Evolutionary conservation across 2,329 filamentous ascomycete genomes (phyloP), one percentile per base, ranked within the genome.

Genomic region (Trichoderma pleuroti): DNA sequence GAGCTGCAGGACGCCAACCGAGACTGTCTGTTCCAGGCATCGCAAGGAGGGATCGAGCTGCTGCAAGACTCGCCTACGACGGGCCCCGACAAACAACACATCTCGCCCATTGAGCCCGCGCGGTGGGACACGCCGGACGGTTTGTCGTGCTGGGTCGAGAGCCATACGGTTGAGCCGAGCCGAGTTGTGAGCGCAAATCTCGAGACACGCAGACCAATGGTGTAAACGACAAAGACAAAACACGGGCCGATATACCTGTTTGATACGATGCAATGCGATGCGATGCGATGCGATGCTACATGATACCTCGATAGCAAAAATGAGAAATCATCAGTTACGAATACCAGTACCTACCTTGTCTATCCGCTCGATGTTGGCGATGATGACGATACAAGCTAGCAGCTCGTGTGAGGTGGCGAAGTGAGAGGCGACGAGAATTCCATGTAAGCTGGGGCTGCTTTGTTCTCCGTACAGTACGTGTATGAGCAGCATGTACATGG

Each of bases 71-170:
- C 65, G n/a, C 61, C 71, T 1, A 73, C 75, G 18, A 34, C 46
- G 18, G 72, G 71, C 8, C 73, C 72, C 21, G 73, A 72, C 30
- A 64, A 67, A 34, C 63, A 61, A 10, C 59, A 69, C 36, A 74
- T 77, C 63, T 62, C 72, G 8, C 73, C 75, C 21, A 30, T 73
- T 34, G 73, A 79, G 69, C 81, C 79, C 6, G 59, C 78, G 59
- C 74, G 79, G 68, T 82, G 81, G 81, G 76, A 80, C 21, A 76
- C 78, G 21, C 73, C 79, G 8, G 80, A 81, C 26, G 81, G 81
- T 5, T 73, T 74, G 54, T 73, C 78, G 11, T 80, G 78, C 67
- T 82, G 80, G 80, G 81, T 82, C 34, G 81, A 82, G 76, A 71
- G 74, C 49, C 80, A 82, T 65, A 72, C 69, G 16, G 76, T 82